Conservation (phyloP, 768 basidiomycete genomes). For the Boletus insuetus region DNA sequence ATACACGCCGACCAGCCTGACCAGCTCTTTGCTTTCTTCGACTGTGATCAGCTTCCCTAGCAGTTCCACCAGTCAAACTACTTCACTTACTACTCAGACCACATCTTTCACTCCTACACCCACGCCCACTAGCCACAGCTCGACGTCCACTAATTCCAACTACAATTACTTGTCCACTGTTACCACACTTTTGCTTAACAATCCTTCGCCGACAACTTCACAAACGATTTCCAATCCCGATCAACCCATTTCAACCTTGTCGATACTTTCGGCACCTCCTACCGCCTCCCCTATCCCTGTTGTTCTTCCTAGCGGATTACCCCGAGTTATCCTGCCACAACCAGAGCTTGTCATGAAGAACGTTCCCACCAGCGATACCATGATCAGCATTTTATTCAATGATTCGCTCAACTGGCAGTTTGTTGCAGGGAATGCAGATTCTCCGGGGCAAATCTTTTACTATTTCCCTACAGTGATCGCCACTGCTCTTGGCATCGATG, state of each 20-base stretch:
- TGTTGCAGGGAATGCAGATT: constrained; percentile 53
- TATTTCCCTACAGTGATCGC: constrained; percentile 56
- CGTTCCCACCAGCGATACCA: constrained; percentile 38
- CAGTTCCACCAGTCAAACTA: constrained; percentile 4
- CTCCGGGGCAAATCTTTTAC: constrained; percentile 76
- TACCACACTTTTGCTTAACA: constrained; percentile 33
- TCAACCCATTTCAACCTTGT: constrained; percentile 28
- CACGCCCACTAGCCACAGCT: neutral
- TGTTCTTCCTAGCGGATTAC: constrained; percentile 57
- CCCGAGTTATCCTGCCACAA: constrained; percentile 56
- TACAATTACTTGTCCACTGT: constrained; percentile 35
- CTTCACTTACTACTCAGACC: constrained; percentile 4
- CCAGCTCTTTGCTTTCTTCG: constrained; percentile 10
- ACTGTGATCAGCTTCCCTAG: constrained; percentile 33
- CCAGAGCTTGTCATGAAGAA: constrained; percentile 21
- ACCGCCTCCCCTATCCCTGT: constrained; percentile 25
- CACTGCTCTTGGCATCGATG: constrained; percentile 41
- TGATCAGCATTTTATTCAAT: constrained; percentile 69
- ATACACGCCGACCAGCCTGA: neutral
- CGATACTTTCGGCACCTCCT: constrained; percentile 20
- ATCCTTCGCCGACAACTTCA: constrained; percentile 18
- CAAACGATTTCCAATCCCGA: constrained; percentile 39
- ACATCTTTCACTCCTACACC: constrained; percentile 3
- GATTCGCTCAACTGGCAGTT: constrained; percentile 63
- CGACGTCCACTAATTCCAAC: constrained; percentile 20